Evolutionary conservation across 495 filamentous ascomycete species (phyloP).

Genomic region (Monascus purpureus): DNA sequence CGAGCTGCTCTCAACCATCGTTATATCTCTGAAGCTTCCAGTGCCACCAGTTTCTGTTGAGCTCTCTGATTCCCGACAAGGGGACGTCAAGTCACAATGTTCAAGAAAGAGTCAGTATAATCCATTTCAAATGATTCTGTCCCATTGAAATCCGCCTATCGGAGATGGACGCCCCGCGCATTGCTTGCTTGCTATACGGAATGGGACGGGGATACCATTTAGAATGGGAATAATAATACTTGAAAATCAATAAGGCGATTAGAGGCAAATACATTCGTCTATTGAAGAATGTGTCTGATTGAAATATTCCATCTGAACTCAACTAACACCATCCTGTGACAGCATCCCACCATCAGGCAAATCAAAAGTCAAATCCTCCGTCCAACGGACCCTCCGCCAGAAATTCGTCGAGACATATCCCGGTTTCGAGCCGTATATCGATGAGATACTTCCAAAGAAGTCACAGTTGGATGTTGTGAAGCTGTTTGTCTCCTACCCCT

Average conservation of each 20-base stretch:
- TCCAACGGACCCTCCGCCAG: conserved; percentile 70
- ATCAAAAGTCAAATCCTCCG: conserved; percentile 95
- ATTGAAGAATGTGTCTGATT: too few relatives aligned
- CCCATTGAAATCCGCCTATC: not conserved
- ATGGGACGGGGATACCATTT: too few relatives aligned
- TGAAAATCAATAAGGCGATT: too few relatives aligned
- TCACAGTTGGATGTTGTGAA: conserved; percentile 83
- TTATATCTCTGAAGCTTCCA: not conserved
- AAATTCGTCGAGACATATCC: conserved; percentile 77
- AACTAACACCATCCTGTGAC: conserved; percentile 8
- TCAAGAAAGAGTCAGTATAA: conserved; percentile 70
- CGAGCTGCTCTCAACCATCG: too few relatives aligned
- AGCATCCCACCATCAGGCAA: conserved; percentile 68
- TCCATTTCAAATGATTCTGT: not conserved
- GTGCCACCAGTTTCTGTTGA: too few relatives aligned
- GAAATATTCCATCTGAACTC: conserved; percentile 5
- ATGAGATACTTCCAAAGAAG: conserved; percentile 93
- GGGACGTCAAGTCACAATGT: conserved; percentile 64
- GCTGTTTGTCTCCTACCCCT: conserved; percentile 32
- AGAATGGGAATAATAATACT: too few relatives aligned
- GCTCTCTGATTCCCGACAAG: too few relatives aligned
- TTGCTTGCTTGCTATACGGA: too few relatives aligned
- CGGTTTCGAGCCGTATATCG: conserved; percentile 73
- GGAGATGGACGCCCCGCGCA: too few relatives aligned
- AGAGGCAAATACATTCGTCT: too few relatives aligned